phyloP scores from a whole-genome alignment of 257 asterid genomes.

The Solanum ahanhuiri region DNA sequence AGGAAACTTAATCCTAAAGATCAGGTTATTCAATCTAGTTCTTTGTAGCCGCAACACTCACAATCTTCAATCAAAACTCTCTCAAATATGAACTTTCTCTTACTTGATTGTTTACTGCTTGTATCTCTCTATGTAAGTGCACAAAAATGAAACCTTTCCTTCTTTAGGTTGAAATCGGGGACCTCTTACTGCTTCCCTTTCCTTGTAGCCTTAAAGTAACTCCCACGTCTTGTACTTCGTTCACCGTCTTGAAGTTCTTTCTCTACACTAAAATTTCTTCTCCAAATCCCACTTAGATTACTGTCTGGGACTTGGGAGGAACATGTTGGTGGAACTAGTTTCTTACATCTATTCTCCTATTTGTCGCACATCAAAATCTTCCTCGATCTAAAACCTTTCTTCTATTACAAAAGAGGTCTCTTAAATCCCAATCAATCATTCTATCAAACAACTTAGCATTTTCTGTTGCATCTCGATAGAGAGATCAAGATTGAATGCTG shows the following conservation, averaged over 20 bases:
- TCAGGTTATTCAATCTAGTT: not conserved
- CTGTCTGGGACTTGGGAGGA: not conserved
- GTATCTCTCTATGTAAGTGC: too few relatives aligned
- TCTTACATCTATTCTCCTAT: not conserved
- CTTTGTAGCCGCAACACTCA: not conserved
- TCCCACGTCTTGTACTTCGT: too few relatives aligned
- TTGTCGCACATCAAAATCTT: not conserved
- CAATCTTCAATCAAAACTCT: too few relatives aligned
- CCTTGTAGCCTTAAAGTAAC: too few relatives aligned
- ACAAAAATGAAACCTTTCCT: too few relatives aligned
- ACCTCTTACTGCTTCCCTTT: too few relatives aligned
- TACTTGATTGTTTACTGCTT: too few relatives aligned
- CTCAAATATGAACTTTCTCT: too few relatives aligned
- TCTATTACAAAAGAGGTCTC: not conserved
- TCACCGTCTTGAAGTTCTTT: not conserved
- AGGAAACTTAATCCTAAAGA: not conserved
- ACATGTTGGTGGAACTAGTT: not conserved
- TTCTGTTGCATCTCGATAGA: not conserved
- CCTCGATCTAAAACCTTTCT: not conserved
- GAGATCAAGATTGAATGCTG: not conserved
- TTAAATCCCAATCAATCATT: not conserved
- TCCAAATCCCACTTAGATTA: not conserved
- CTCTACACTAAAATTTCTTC: too few relatives aligned
- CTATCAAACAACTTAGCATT: not conserved
- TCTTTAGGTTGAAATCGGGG: too few relatives aligned